A percentile compares a stretch with the other conserved stretches of the same genome.
Conservation (phyloP, 371 early-diverging fungal species). For the Mortierella sp. region DNA sequence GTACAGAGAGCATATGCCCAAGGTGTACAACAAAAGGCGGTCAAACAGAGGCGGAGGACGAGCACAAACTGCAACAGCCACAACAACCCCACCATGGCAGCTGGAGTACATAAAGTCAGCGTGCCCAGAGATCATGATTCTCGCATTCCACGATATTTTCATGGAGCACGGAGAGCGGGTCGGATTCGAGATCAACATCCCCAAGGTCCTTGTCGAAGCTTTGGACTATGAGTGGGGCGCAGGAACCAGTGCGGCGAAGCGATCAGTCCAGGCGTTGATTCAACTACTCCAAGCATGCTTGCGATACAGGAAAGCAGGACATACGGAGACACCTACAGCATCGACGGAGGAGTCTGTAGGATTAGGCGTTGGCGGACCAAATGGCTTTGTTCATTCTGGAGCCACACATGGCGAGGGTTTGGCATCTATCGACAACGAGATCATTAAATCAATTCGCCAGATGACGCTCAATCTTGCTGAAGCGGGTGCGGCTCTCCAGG, state of each 20-base stretch:
- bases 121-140: constrained; percentile 36
- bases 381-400: neutral
- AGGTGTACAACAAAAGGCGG: neutral
- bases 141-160: constrained; percentile 31
- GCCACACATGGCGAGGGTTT: neutral
- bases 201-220: constrained; percentile 27
- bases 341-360: neutral
- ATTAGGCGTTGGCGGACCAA: neutral
- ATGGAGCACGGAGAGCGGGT: constrained; percentile 30
- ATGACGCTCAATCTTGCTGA: constrained; percentile 27
- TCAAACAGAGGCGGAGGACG: neutral
- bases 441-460: constrained; percentile 7
- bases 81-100: constrained; percentile 28
- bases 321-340: neutral
- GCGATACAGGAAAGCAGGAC: constrained; percentile 12
- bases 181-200: constrained; percentile 40
- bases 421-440: neutral
- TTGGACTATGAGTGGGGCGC: constrained; percentile 45
- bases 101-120: constrained; percentile 31
- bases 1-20: neutral
- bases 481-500: constrained; percentile 27
- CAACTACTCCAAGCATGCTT: constrained; percentile 37
- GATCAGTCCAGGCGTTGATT: constrained; percentile 34
- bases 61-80: neutral
- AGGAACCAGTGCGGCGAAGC: constrained; percentile 10